Evolutionary conservation across 192 early-diverging fungal species (phyloP).

Genomic region (Linnemannia elongata): DNA sequence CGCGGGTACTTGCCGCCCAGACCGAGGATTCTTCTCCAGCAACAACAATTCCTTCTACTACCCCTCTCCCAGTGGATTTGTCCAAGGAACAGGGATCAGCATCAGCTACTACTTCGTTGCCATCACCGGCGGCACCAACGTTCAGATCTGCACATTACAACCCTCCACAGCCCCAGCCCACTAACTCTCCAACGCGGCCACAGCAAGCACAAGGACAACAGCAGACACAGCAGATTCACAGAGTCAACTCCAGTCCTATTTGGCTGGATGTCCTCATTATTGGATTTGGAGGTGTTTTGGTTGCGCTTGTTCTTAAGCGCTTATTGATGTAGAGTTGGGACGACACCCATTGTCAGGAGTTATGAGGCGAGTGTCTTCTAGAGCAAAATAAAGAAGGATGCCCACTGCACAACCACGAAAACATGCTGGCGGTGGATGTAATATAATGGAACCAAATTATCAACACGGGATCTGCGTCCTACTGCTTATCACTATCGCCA

Average conservation of each 20-base stretch:
- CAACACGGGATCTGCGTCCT: too few species aligned
- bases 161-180: neutral
- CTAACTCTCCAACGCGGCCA: neutral
- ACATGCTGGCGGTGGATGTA: too few species aligned
- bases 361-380: neutral
- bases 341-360: neutral
- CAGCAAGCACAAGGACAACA: neutral
- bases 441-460: too few species aligned
- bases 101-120: neutral
- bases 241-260: constrained; percentile 19
- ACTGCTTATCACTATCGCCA: too few species aligned
- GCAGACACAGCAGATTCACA: constrained; percentile 1
- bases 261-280: constrained; percentile 58
- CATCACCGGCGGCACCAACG: neutral
- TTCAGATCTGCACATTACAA: neutral
- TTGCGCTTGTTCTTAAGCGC: constrained; percentile 39
- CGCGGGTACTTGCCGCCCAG: neutral
- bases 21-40: neutral
- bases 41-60: neutral
- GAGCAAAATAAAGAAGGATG: neutral
- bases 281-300: constrained; percentile 33
- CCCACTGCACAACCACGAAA: too few species aligned
- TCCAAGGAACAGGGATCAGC: constrained; percentile 1
- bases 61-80: neutral
- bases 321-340: constrained; percentile 1